phyloP scores from a whole-genome alignment of 192 early-diverging fungal species.

The Coemansia sp. region DNA sequence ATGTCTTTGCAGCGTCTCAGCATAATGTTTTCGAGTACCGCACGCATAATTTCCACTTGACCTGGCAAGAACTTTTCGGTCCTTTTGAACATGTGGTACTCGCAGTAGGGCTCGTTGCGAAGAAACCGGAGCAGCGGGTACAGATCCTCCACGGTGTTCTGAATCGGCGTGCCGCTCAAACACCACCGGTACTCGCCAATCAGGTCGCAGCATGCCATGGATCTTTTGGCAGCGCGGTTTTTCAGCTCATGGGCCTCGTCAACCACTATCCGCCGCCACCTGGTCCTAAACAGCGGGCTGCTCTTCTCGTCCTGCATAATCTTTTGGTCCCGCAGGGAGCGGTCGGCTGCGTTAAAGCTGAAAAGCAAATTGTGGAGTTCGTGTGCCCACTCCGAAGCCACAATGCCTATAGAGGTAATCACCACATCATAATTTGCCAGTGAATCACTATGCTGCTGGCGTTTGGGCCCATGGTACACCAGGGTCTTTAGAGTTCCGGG shows the following conservation, averaged over 20 bases:
- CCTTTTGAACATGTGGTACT: constrained; percentile 52
- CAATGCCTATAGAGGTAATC: constrained; percentile 50
- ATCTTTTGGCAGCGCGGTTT: constrained; percentile 51
- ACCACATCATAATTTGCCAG: constrained; percentile 57
- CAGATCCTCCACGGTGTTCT: constrained; percentile 70
- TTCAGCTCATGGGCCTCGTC: constrained; percentile 72
- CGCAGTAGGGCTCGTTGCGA: constrained; percentile 56
- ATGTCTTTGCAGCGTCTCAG: constrained; percentile 71
- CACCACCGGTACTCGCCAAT: constrained; percentile 61
- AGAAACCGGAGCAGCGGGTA: constrained; percentile 71
- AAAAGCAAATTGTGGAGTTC: not conserved
- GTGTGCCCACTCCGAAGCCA: constrained; percentile 21
- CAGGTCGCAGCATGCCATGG: constrained; percentile 52
- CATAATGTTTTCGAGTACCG: constrained; percentile 59
- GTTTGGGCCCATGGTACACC: constrained; percentile 61
- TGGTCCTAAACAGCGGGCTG: constrained; percentile 42
- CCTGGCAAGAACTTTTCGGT: constrained; percentile 54
- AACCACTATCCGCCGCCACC: constrained; percentile 55
- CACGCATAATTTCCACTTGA: constrained; percentile 16
- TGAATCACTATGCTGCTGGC: constrained; percentile 19
- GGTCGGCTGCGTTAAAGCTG: not conserved
- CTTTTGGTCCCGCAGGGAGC: constrained; percentile 7
- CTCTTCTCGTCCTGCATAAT: not conserved
- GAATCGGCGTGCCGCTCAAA: constrained; percentile 63
- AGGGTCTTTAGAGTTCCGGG: constrained; percentile 52